A percentile compares a stretch with the other conserved stretches of the same genome.
Conservation (phyloP, 192 early-diverging fungal genomes). For the Martensiomyces pterosporus region DNA sequence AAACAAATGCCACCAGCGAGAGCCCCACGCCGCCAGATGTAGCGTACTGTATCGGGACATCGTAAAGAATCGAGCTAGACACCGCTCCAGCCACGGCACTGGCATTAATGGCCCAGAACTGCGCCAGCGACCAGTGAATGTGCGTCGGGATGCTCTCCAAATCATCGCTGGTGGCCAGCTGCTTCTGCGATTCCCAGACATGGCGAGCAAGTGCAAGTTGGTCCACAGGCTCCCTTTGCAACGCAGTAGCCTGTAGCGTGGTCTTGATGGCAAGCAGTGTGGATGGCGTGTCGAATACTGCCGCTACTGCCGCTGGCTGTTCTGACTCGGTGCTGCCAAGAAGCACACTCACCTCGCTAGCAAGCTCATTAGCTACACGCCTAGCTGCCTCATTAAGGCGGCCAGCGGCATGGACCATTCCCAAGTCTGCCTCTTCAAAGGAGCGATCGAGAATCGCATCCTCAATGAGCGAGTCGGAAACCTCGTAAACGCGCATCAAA, state of each 20-base stretch:
- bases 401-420: constrained; percentile 41
- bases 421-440: constrained; percentile 38
- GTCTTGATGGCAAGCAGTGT: no score
- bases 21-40: constrained; percentile 13
- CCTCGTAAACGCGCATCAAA: constrained; percentile 39
- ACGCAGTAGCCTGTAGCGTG: no score
- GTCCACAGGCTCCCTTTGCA: constrained; percentile 21
- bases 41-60: constrained; percentile 13
- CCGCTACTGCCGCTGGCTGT: no score
- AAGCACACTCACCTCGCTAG: constrained; percentile 4
- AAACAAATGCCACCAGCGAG: constrained; percentile 19
- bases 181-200: constrained; percentile 30
- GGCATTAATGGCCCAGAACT: constrained; percentile 39
- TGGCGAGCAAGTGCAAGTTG: constrained; percentile 22
- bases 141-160: constrained; percentile 24
- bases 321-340: no score
- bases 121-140: constrained; percentile 29
- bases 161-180: constrained; percentile 13
- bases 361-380: constrained; percentile 8
- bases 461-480: constrained; percentile 27
- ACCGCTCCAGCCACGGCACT: constrained; percentile 10
- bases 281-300: no score
- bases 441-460: constrained; percentile 27
- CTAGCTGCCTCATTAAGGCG: constrained; percentile 30
- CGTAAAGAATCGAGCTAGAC: constrained; percentile 4